These are phyloP conservation scores for Colletotrichum echinochloae DNA, from an alignment of 2,329 filamentous ascomycete genomes.

Conservation along the genomic window DNA sequence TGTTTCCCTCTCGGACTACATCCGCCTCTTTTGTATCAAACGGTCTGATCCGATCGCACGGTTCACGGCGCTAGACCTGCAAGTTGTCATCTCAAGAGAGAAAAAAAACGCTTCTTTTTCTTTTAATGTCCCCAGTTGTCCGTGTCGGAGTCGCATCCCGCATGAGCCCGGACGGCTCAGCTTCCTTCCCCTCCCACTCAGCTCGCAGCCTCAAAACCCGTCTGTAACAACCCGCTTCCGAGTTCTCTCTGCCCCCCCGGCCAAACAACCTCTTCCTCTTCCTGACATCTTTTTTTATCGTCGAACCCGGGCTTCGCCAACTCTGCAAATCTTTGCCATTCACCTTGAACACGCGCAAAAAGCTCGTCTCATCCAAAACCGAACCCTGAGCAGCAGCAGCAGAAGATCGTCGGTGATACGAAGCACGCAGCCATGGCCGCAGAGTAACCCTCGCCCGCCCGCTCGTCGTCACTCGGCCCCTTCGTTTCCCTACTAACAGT, in stretches of 20 bases:
- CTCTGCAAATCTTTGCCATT: too few relatives aligned
- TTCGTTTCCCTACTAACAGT: not conserved
- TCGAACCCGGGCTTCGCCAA: not conserved
- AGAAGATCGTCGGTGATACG: not conserved
- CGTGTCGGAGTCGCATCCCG: not conserved
- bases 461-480: not conserved
- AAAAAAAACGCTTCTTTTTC: not conserved
- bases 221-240: conserved; percentile 30
- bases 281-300: too few relatives aligned
- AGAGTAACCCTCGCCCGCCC: conserved; percentile 8
- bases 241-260: not conserved
- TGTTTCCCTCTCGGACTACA: not conserved
- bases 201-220: conserved; percentile 20
- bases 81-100: not conserved
- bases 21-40: not conserved
- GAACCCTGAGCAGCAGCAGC: not conserved
- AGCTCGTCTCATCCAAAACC: not conserved
- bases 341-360: not conserved
- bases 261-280: too few relatives aligned
- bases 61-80: conserved; percentile 1
- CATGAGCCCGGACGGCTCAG: not conserved
- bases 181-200: not conserved
- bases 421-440: conserved; percentile 22
- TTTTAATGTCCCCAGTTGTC: not conserved
- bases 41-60: conserved; percentile 1